Base-by-base conservation (phyloP, 805 yeast species). In the Yamadazyma scolyti region DNA sequence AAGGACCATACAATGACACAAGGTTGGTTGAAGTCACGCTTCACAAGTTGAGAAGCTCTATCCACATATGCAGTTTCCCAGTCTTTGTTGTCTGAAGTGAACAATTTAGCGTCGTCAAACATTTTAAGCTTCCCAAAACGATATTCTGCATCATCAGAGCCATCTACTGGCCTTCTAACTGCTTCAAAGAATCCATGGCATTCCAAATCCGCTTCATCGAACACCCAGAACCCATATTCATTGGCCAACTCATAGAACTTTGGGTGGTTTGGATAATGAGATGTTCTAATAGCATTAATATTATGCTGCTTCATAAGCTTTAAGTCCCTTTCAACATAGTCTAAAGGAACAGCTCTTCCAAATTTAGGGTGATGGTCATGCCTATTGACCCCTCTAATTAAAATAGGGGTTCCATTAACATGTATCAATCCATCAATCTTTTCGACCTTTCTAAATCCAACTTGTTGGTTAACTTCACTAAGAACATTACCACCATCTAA, bases 191-290 rank as follows among this genome's bases (percentile, higher is more conserved):
- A 56, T 1, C 65, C 66, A 38, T 60, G 66, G 33, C 61, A 52
- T 33, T 60, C 66, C 14, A 60, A 40, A 34, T 60, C 65, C 2
- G 65, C 55, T 37, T 60, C 65, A 30, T 58, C 59, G 18, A 59
- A 45, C 7, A 59, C 59, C 52, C 58, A 60, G 16, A 60, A 44
- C 2, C 65, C 65, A 4, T 48, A 40, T 17, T 43, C 34, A 31
- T 57, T 58, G 16, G 62, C 52, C 36, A 58, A 37, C 20, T 46
- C 49, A 25, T 54, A 44, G 21, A 58, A 43, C 14, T 40, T 37
- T 6, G 67, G 65, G 37, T 56, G 58, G 20, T 54, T 48, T 6
- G 67, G 65, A 25, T 60, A 58, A 42, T 60, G 67, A 3, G 63
- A 54, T 19, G 61, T 51, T 23, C 65, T 42, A 14, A 60, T 47